Conservation (phyloP, 345 rosid species). For the Carallia brachiata region DNA sequence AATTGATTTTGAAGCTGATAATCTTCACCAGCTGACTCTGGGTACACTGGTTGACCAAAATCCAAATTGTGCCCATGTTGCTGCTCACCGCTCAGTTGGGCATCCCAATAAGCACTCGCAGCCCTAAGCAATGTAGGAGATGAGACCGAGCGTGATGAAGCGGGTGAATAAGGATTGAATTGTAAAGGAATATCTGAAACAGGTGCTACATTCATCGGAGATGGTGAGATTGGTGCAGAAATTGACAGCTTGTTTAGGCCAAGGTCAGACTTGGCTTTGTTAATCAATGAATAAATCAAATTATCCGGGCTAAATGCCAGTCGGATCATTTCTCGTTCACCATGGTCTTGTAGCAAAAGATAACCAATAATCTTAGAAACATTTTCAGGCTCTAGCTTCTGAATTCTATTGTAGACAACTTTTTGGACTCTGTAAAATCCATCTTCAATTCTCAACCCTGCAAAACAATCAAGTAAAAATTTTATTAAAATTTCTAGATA, state of each 20-base stretch:
- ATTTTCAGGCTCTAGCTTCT: slow-evolving; percentile 76
- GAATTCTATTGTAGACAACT: slow-evolving; percentile 74
- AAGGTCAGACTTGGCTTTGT: slow-evolving; percentile 61
- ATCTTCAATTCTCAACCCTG: slow-evolving; percentile 37
- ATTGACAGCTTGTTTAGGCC: slow-evolving; percentile 37
- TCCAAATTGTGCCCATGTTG: slow-evolving; percentile 37
- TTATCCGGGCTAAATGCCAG: slow-evolving; percentile 79
- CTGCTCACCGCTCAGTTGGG: slow-evolving; percentile 33
- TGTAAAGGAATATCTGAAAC: slow-evolving; percentile 40
- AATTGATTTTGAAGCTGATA: slow-evolving; percentile 38
- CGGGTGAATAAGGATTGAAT: slow-evolving; percentile 34
- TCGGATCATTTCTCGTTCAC: slow-evolving; percentile 81
- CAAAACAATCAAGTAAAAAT: neutral
- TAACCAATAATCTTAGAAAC: slow-evolving; percentile 83
- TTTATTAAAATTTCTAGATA: neutral
- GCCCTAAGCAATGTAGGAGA: slow-evolving; percentile 44
- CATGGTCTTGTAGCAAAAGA: slow-evolving; percentile 68
- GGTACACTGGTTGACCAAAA: slow-evolving; percentile 30
- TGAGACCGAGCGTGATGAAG: slow-evolving; percentile 25
- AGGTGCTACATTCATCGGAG: slow-evolving; percentile 33
- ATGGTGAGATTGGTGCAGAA: slow-evolving; percentile 34
- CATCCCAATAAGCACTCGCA: slow-evolving; percentile 48
- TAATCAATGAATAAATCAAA: slow-evolving; percentile 52
- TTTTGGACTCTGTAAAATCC: slow-evolving; percentile 81
- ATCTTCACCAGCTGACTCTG: slow-evolving; percentile 39